These are phyloP conservation scores for Paraphoma chrysanthemicola DNA, from an alignment of 2,329 filamentous ascomycete genomes.

Conservation along the genomic window DNA sequence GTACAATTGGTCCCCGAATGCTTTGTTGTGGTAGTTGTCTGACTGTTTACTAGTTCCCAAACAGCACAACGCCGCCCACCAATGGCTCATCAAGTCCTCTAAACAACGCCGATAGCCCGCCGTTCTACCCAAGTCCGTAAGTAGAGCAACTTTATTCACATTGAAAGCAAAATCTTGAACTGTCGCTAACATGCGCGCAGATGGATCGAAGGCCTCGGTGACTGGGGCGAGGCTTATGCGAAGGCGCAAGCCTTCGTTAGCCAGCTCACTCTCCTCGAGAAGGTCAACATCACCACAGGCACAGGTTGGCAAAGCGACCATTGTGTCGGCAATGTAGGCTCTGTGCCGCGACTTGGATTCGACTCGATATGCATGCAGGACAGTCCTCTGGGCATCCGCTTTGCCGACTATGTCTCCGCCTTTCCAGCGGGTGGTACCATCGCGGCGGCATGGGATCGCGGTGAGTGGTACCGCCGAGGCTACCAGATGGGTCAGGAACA, in stretches of 20 bases:
- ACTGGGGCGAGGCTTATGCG: constrained; percentile 77
- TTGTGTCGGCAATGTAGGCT: constrained; percentile 73
- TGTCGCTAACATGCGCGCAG: constrained; percentile 16
- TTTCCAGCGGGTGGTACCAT: constrained; percentile 81
- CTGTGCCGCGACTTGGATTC: constrained; percentile 73
- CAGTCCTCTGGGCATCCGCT: constrained; percentile 79
- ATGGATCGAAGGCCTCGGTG: constrained; percentile 77
- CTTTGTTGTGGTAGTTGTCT: constrained; percentile 32
- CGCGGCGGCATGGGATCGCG: constrained; percentile 82
- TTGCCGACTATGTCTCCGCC: constrained; percentile 79
- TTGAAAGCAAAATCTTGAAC: too few species aligned
- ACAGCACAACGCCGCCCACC: constrained; percentile 29
- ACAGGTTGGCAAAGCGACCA: constrained; percentile 68
- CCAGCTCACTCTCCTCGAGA: constrained; percentile 82
- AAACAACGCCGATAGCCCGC: constrained; percentile 58
- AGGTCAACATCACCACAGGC: constrained; percentile 94
- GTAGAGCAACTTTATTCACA: constrained; percentile 6
- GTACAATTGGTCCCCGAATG: constrained; percentile 20
- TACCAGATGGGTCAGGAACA: constrained; percentile 78
- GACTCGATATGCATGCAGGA: constrained; percentile 85
- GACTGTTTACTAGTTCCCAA: constrained; percentile 38
- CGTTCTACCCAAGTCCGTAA: constrained; percentile 79
- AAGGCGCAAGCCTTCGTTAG: constrained; percentile 82
- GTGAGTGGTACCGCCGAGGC: constrained; percentile 72
- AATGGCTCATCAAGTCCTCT: constrained; percentile 28